Base-by-base conservation (phyloP, 768 basidiomycete species). In the Suillus variegatus region DNA sequence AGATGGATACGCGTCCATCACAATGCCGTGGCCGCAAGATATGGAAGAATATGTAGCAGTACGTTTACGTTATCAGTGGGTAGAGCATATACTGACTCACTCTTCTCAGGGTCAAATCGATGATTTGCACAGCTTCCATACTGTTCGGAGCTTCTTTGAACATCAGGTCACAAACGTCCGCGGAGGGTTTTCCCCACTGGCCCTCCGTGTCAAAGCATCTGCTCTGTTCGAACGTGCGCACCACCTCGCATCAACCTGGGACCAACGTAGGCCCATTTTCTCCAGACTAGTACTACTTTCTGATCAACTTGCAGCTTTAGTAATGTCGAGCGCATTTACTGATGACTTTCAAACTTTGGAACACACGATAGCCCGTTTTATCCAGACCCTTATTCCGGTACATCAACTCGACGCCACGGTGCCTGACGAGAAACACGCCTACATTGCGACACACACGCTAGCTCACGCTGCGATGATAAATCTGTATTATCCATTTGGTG, bases 1-100 rank as follows among this genome's bases (percentile, higher is more conserved):
- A 43, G 83, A 86, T 63, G 79, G 83, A 13, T 83, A 80, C 68
- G 80, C 85, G 52, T 81, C 88, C 22, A 88, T 93, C 68, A 84
- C 82, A 67, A 88, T 88, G 71, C 90, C 91, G 14, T 94, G 91
- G 91, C 91, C 92, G 22, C 87, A 91, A 74, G 80, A 83, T 60
- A 83, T 90, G 74, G 82, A 87, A 66, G 88, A 90, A 66, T 93
- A 93, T 69, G 87, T 89, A 77, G 80, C 83, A 60, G 92, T 90
- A 74, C 74, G 85, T 76, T 52, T 67, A 32, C 57, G 32, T 54
- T 9, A 32, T 65, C 49, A 62, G 46, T 55, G 25, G 52, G 56
- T 41, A 55, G 16, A 41, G 46, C 60, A 52, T 60, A 49, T n/a
- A 40, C 67, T 70, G 57, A 77, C 46, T n/a, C 51, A 13, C 10